Conservation (phyloP, 371 early-diverging fungal species). For the Lichtheimia ramosa region DNA sequence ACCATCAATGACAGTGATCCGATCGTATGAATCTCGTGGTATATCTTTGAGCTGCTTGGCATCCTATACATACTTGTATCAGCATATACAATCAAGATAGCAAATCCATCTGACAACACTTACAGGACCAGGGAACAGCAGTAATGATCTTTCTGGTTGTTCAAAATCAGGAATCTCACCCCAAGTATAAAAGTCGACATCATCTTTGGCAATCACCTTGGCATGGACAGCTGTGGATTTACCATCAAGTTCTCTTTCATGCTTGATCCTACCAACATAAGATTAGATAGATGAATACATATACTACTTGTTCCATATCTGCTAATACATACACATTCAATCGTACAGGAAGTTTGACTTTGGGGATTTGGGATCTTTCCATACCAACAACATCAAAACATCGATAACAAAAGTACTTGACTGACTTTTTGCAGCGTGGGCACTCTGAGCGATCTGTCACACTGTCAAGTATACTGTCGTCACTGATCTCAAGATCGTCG, state of each 20-base stretch:
- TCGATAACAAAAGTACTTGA: slow-evolving; percentile 75
- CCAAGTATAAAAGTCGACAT: slow-evolving; percentile 66
- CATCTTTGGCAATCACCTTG: slow-evolving; percentile 70
- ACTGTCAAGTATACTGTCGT: slow-evolving; percentile 33
- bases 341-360: slow-evolving; percentile 71
- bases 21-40: slow-evolving; percentile 63
- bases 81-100: background rate
- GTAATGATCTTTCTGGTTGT: slow-evolving; percentile 67
- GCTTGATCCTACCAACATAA: slow-evolving; percentile 64
- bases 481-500: slow-evolving; percentile 39
- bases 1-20: slow-evolving; percentile 87
- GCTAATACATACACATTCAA: slow-evolving; percentile 65
- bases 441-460: slow-evolving; percentile 49
- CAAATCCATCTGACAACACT: slow-evolving; percentile 13
- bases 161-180: slow-evolving; percentile 54
- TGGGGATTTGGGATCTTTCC: slow-evolving; percentile 57
- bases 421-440: slow-evolving; percentile 57
- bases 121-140: slow-evolving; percentile 90
- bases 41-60: slow-evolving; percentile 69
- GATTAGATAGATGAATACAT: background rate
- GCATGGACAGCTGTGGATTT: slow-evolving; percentile 91
- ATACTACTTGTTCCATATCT: background rate
- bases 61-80: slow-evolving; percentile 44
- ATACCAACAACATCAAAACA: slow-evolving; percentile 62
- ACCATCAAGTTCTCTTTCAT: slow-evolving; percentile 74